Evolutionary conservation across 805 yeast genomes (phyloP).

Genomic region (Ogataea saltuana): DNA sequence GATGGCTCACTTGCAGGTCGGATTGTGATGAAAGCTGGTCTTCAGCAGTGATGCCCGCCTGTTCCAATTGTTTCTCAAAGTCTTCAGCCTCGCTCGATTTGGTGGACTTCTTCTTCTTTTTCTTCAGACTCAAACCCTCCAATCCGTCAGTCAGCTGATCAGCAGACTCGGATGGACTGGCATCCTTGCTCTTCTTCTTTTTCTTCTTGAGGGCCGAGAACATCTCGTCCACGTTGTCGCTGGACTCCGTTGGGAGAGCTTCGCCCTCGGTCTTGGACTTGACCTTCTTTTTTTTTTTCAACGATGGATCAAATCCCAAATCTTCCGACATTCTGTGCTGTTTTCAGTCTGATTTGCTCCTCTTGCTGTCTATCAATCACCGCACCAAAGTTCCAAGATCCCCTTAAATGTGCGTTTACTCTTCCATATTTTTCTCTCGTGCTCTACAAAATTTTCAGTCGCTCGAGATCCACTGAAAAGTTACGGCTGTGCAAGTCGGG

Average conservation of each 20-base stretch:
- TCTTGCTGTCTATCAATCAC: background rate
- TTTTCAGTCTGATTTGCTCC: background rate
- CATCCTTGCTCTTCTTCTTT: slow-evolving; percentile 68
- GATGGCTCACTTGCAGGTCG: slow-evolving; percentile 9
- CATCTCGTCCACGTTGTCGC: slow-evolving; percentile 54
- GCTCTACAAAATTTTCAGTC: slow-evolving; percentile 18
- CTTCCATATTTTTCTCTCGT: slow-evolving; percentile 4
- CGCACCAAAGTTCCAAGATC: slow-evolving; percentile 1
- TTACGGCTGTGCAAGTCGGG: slow-evolving; percentile 11
- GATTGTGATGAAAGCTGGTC: slow-evolving; percentile 24
- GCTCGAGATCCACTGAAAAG: too few species aligned
- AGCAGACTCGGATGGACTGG: slow-evolving; percentile 40
- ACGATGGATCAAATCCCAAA: slow-evolving; percentile 71
- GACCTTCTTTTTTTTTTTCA: slow-evolving; percentile 77
- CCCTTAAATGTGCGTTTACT: too few species aligned
- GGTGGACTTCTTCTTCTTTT: slow-evolving; percentile 75
- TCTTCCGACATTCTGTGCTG: slow-evolving; percentile 35
- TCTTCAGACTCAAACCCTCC: slow-evolving; percentile 69
- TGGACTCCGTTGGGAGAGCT: slow-evolving; percentile 40
- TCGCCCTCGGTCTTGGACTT: slow-evolving; percentile 38
- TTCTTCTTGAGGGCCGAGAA: slow-evolving; percentile 82
- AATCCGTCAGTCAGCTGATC: slow-evolving; percentile 58
- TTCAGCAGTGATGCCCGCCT: slow-evolving; percentile 78
- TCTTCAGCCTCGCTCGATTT: slow-evolving; percentile 63
- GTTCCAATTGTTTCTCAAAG: slow-evolving; percentile 84